Percentiles rank a stretch among this genome's conserved stretches.
These are phyloP conservation scores for Lecanicillium sp. DNA, from an alignment of 2,329 filamentous ascomycete genomes.

Conservation along the genomic window DNA sequence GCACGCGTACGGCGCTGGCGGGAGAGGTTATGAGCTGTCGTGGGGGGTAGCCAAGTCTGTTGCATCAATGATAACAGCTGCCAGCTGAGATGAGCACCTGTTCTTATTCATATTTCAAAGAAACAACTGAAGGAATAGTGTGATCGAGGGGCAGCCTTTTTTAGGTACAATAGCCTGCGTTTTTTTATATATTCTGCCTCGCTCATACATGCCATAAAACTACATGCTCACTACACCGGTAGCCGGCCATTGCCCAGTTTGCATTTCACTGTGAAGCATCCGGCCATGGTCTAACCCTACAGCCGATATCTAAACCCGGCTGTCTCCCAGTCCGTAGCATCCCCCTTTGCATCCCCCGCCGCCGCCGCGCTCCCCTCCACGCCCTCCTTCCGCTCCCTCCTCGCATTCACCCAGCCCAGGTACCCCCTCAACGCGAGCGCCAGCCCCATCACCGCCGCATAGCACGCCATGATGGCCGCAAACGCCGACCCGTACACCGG, in stretches of 20 bases:
- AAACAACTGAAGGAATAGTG: too few species aligned
- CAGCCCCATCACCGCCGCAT: constrained; percentile 42
- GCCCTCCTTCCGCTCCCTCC: constrained; percentile 36
- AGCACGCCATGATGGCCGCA: constrained; percentile 50
- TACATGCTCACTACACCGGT: too few species aligned
- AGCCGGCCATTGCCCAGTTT: too few species aligned
- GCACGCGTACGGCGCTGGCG: constrained; percentile 53
- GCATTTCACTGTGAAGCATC: too few species aligned
- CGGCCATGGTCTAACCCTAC: too few species aligned
- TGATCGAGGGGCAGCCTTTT: too few species aligned
- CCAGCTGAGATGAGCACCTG: too few species aligned
- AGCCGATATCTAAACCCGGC: constrained; percentile 54
- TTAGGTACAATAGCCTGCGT: too few species aligned
- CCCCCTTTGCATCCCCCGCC: constrained; percentile 39
- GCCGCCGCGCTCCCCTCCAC: constrained; percentile 38
- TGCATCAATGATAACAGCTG: too few species aligned
- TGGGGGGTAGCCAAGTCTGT: constrained; percentile 50
- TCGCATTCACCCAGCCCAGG: constrained; percentile 39
- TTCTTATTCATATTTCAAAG: too few species aligned
- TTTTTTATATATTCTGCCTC: too few species aligned
- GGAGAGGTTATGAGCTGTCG: constrained; percentile 51
- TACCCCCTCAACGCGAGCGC: constrained; percentile 41
- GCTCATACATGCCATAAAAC: too few species aligned
- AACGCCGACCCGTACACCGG: constrained; percentile 50
- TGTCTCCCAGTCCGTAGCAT: constrained; percentile 55